A percentile compares a stretch with the other conserved stretches of the same genome.
Evolutionary conservation across 116 monocot species (phyloP).

Genomic region (Papilionanthe hybrid): DNA sequence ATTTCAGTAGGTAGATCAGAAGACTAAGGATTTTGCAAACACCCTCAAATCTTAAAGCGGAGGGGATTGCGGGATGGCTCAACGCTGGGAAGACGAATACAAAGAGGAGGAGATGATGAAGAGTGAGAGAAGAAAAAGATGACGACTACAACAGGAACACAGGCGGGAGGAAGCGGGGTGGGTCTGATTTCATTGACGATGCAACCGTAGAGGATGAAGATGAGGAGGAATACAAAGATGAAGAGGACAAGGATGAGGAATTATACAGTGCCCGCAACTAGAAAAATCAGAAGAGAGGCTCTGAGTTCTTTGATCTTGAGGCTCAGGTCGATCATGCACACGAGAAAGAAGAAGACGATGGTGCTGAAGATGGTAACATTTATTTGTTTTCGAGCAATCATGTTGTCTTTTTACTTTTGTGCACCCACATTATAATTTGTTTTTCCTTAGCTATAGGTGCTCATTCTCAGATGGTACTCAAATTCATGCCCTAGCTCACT

Average conservation of each 20-base stretch:
- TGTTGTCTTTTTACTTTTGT: no score
- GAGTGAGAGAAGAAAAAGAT: conserved; percentile 44
- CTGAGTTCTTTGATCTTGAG: conserved; percentile 77
- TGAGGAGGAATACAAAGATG: conserved; percentile 78
- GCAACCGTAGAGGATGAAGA: conserved; percentile 77
- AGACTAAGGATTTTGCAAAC: no score
- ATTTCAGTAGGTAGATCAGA: no score
- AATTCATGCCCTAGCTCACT: no score
- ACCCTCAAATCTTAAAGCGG: no score
- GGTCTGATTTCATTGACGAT: conserved; percentile 72
- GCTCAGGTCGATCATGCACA: conserved; percentile 72
- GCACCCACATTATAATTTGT: no score
- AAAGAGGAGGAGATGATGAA: conserved; percentile 46
- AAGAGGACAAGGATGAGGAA: conserved; percentile 60
- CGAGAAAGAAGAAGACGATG: conserved; percentile 90
- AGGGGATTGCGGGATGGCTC: background rate
- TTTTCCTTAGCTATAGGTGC: no score
- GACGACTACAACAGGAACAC: conserved; percentile 26
- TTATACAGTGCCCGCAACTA: conserved; percentile 13
- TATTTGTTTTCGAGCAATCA: background rate
- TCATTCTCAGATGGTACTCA: no score
- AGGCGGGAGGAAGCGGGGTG: conserved; percentile 38
- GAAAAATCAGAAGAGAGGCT: conserved; percentile 45
- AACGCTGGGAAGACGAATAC: conserved; percentile 34
- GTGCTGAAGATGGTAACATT: conserved; percentile 75